These are phyloP conservation scores for Dendrobium chrysotoxum DNA, from an alignment of 106 monocot species.

Conservation along the genomic window DNA sequence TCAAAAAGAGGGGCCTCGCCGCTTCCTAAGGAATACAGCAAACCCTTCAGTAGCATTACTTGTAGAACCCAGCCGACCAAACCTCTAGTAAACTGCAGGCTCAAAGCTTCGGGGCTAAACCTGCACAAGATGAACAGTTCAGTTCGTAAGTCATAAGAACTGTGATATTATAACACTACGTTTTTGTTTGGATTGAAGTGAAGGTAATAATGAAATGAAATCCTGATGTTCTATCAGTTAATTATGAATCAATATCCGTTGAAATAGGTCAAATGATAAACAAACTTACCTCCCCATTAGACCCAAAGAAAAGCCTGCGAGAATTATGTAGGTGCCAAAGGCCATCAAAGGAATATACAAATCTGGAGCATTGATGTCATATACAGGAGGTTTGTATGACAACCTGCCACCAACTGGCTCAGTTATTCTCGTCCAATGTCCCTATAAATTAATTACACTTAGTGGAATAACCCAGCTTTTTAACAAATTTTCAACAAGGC, in stretches of 20 bases:
- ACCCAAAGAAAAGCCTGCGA: constrained; percentile 31
- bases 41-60: constrained; percentile 26
- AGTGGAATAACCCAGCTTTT: neutral
- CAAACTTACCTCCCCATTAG: constrained; percentile 31
- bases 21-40: constrained; percentile 29
- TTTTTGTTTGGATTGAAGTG: too few relatives aligned
- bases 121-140: constrained; percentile 8
- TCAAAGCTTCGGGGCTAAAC: constrained; percentile 33
- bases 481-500: neutral
- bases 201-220: too few relatives aligned
- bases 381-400: constrained; percentile 40
- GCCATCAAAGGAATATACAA: constrained; percentile 44
- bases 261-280: neutral
- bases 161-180: neutral
- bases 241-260: too few relatives aligned
- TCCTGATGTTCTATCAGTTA: too few relatives aligned
- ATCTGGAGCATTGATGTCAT: constrained; percentile 25
- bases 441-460: constrained; percentile 12
- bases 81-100: constrained; percentile 33
- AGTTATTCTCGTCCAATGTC: constrained; percentile 37
- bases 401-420: constrained; percentile 40
- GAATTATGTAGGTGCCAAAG: constrained; percentile 33
- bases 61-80: constrained; percentile 34
- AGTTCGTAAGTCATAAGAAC: neutral
- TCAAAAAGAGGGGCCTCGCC: constrained; percentile 23